Evolutionary conservation across 164 flowering plant genomes (phyloP), one percentile per base, ranked within the genome.

Genomic region (Cinnamomum chago): DNA sequence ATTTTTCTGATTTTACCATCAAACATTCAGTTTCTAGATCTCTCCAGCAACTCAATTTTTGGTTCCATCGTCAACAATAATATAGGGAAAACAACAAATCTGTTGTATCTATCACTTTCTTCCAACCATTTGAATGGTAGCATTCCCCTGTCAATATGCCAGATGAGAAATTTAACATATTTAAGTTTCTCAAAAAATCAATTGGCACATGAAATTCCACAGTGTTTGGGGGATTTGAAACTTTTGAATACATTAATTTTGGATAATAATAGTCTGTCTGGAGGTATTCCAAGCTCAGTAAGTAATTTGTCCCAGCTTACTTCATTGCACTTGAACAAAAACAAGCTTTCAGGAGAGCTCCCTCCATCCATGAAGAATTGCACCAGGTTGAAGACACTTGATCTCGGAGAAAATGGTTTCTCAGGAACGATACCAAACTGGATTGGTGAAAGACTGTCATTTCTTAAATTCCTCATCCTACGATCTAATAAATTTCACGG

Each of bases 321-420:
- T 1, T 68, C 52, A 20, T 35, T 68, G 71, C 52, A 68, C 3
- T 68, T 68, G 25, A 68, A 58, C 2, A 40, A 68, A 2, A 68
- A 68, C 18, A 68, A 3, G 3, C 27, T 68, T 2, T n/a, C 24
- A 15, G 73, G 73, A 52, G 47, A 70, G 14, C 30, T 70, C 24
- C 64, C 62, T 22, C 24, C 50, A 18, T 55, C 73, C 17, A 22
- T 70, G 28, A 70, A 55, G 64, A 70, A 55, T 50, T 70, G 62
- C 62, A 2, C 20, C 1, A 15, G 7, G 0, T 58, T 70, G 73
- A 23, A 18, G 24, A 24, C 22, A 27, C 22, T 70, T 24, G 73
- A 70, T 55, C 64, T 70, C 6, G 50, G 73, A 24, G 40, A 25
- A n/a, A 52, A 70, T 23, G 14, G 18, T 22, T 9, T 25, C 23